phyloP scores from a whole-genome alignment of 2,329 filamentous ascomycete genomes.

The Alternaria sp. region DNA sequence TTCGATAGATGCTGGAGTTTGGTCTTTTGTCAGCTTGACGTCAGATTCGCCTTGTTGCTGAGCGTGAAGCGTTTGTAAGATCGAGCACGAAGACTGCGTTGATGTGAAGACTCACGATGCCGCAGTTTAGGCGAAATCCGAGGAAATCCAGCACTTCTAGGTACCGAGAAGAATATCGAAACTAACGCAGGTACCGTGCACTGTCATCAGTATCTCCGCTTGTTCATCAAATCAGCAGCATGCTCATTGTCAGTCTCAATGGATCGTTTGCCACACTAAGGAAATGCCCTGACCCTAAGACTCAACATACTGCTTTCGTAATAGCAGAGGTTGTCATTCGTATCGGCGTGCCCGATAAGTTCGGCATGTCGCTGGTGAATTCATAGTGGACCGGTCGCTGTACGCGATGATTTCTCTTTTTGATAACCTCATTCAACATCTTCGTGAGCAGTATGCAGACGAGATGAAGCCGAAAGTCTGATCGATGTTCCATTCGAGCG shows the following conservation, averaged over 20 bases:
- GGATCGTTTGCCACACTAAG: neutral
- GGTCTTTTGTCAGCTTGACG: neutral
- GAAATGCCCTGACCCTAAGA: neutral
- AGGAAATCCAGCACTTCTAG: neutral
- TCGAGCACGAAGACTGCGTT: neutral
- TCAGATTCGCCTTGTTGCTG: too few species aligned
- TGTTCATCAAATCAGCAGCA: neutral
- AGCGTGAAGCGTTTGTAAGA: neutral
- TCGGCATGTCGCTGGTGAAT: neutral
- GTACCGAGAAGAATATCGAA: neutral
- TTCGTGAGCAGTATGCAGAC: neutral
- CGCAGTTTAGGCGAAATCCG: neutral
- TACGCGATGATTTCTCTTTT: neutral
- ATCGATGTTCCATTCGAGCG: neutral
- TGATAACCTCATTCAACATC: neutral
- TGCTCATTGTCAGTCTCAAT: neutral
- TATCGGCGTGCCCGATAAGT: neutral
- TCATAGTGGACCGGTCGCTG: neutral
- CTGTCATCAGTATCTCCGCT: neutral
- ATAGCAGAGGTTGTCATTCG: neutral
- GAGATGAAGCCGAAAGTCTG: neutral
- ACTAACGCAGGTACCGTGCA: slow-evolving; percentile 9
- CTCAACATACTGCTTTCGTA: neutral
- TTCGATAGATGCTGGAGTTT: neutral
- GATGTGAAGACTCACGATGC: neutral